These are phyloP conservation scores for Diaporthe nobilis DNA, from an alignment of 2,329 filamentous ascomycete species.

Conservation along the genomic window DNA sequence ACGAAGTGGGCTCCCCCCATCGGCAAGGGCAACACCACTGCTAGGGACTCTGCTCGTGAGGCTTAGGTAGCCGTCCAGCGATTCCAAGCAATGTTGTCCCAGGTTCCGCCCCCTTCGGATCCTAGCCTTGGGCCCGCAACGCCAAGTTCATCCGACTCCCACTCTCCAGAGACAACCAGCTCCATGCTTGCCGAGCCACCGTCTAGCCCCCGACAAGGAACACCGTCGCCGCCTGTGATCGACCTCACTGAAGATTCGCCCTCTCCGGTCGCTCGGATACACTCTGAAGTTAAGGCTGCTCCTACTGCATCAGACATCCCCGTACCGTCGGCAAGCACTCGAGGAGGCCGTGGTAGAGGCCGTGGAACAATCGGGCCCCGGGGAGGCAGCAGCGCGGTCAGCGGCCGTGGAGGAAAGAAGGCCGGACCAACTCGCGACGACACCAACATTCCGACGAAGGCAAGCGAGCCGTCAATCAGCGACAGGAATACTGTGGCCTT, in stretches of 20 bases:
- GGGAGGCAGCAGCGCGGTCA: neutral
- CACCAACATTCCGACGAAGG: too few species aligned
- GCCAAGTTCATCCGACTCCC: neutral
- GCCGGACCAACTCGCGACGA: neutral
- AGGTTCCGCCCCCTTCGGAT: too few species aligned
- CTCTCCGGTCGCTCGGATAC: neutral
- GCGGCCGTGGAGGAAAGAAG: neutral
- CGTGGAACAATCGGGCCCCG: neutral
- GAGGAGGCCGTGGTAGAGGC: too few species aligned
- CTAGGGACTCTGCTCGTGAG: neutral
- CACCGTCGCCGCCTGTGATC: too few species aligned
- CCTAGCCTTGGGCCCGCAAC: neutral
- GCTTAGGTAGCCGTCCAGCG: neutral
- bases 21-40: neutral
- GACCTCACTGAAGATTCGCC: too few species aligned
- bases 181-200: neutral
- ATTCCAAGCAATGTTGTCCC: neutral
- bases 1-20: too few species aligned
- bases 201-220: neutral
- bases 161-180: neutral
- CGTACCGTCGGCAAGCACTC: neutral
- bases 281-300: neutral
- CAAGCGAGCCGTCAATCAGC: neutral
- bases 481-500: neutral
- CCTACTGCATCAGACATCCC: accelerated